phyloP scores from a whole-genome alignment of 768 basidiomycete species.

The Rhodosporidiobolus sp. region DNA sequence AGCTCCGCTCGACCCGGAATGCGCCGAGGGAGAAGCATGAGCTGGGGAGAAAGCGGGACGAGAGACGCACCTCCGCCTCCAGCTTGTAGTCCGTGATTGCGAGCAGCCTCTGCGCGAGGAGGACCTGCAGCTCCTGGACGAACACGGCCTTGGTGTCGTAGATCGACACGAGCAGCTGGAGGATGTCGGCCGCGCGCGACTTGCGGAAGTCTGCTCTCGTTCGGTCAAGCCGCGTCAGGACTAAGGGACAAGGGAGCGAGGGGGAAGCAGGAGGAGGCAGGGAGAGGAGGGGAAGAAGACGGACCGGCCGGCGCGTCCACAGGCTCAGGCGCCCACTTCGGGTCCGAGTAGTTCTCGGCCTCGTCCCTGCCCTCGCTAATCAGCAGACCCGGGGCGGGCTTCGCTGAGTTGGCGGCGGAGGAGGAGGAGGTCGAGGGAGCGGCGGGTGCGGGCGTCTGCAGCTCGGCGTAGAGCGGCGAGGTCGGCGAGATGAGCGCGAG shows the following conservation, averaged over 20 bases:
- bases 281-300: slow-evolving; percentile 28
- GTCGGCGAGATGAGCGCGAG: slow-evolving; percentile 86
- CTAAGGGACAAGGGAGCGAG: background rate
- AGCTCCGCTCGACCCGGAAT: too few species aligned
- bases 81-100: slow-evolving; percentile 73
- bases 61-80: slow-evolving; percentile 60
- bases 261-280: background rate
- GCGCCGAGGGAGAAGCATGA: too few species aligned
- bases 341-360: slow-evolving; percentile 80
- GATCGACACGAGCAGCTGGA: slow-evolving; percentile 93
- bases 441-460: slow-evolving; percentile 1
- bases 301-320: slow-evolving; percentile 91
- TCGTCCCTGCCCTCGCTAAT: slow-evolving; percentile 61
- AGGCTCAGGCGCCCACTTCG: slow-evolving; percentile 93
- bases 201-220: slow-evolving; percentile 73
- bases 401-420: background rate
- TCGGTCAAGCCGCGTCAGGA: background rate
- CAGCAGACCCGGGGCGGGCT: slow-evolving; percentile 48
- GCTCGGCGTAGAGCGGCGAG: slow-evolving; percentile 65
- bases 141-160: slow-evolving; percentile 97
- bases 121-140: slow-evolving; percentile 87
- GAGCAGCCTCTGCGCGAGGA: slow-evolving; percentile 81
- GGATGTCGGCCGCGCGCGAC: slow-evolving; percentile 85
- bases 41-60: too few species aligned
- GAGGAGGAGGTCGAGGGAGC: slow-evolving; percentile 39